phyloP scores from a whole-genome alignment of 2,329 filamentous ascomycete species.

The Diplodia mutila region DNA sequence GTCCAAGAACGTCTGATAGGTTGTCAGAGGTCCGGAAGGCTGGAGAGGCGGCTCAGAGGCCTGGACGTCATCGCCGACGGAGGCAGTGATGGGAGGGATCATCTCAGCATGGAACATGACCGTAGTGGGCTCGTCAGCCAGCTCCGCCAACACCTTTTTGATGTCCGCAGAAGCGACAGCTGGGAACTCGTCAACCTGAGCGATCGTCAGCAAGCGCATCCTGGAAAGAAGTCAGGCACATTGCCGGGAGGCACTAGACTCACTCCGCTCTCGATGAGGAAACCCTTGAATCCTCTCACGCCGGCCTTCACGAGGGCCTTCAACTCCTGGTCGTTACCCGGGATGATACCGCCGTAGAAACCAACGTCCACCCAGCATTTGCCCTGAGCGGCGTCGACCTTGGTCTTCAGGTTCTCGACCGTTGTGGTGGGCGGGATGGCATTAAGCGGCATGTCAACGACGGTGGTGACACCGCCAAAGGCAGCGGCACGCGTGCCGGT shows the following conservation, averaged over 20 bases:
- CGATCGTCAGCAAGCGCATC: conserved; percentile 26
- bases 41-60: conserved; percentile 69
- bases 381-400: conserved; percentile 78
- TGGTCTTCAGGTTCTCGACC: conserved; percentile 77
- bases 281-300: conserved; percentile 95
- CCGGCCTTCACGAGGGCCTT: conserved; percentile 80
- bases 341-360: conserved; percentile 94
- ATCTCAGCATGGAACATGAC: conserved; percentile 99
- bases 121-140: conserved; percentile 81
- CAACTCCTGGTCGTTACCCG: conserved; percentile 81
- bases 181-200: conserved; percentile 90
- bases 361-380: conserved; percentile 99
- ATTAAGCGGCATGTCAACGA: conserved; percentile 97
- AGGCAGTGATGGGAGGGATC: conserved; percentile 83
- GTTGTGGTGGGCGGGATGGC: conserved; percentile 96
- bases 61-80: conserved; percentile 77
- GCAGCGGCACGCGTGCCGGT: conserved; percentile 93
- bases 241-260: conserved; percentile 42
- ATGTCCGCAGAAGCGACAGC: conserved; percentile 83
- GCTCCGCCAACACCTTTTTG: conserved; percentile 74
- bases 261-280: conserved; percentile 95
- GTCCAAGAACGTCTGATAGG: conserved; percentile 88
- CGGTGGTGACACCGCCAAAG: conserved; percentile 93
- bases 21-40: conserved; percentile 71
- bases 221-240: background rate